These are phyloP conservation scores for Trichomonascaceae sp. DNA, from an alignment of 1,139 yeast genomes.

Conservation along the genomic window DNA sequence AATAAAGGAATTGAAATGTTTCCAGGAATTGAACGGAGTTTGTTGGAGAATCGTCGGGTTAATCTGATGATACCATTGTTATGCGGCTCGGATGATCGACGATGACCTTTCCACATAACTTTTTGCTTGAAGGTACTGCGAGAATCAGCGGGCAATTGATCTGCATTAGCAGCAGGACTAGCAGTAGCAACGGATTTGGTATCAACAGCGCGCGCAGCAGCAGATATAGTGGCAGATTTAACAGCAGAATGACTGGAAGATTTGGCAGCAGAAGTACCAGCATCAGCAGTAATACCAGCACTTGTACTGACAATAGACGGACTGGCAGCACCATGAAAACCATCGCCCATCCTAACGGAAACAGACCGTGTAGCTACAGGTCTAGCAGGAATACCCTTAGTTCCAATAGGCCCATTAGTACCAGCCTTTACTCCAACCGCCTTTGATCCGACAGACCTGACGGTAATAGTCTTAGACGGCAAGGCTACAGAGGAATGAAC, in stretches of 20 bases:
- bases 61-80: slow-evolving; percentile 3
- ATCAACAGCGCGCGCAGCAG: not conserved
- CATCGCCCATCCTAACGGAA: not conserved
- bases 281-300: not conserved
- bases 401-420: not conserved
- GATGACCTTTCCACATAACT: not conserved
- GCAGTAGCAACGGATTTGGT: not conserved
- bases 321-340: not conserved
- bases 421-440: not conserved
- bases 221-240: not conserved
- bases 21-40: slow-evolving; percentile 62
- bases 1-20: slow-evolving; percentile 45
- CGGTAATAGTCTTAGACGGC: not conserved
- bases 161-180: not conserved
- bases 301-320: not conserved
- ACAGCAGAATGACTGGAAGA: not conserved
- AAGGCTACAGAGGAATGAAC: not conserved
- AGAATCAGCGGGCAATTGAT: not conserved
- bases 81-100: slow-evolving; percentile 1
- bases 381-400: not conserved
- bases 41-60: slow-evolving; percentile 6
- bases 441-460: not conserved
- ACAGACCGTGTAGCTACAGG: not conserved
- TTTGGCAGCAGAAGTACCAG: not conserved
- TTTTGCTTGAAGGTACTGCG: slow-evolving; percentile 2